A percentile compares a stretch with the other conserved stretches of the same genome.
Conservation (phyloP, 208 protist species). For the Novymonas esmeraldas region DNA sequence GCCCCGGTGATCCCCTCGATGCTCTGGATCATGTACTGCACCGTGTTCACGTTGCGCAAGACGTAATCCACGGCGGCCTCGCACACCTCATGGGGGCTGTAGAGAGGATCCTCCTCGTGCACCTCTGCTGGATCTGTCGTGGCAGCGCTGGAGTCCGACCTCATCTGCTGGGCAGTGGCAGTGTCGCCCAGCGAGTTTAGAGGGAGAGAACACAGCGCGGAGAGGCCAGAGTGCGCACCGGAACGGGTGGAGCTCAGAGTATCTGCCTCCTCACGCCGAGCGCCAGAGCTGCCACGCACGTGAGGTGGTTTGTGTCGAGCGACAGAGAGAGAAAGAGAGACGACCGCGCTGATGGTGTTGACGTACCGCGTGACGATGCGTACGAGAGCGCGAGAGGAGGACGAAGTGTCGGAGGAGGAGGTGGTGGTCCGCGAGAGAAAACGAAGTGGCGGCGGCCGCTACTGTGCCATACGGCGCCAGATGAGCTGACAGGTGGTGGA, state of each 20-base stretch:
- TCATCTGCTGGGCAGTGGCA: neutral
- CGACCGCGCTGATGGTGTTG: too few relatives aligned
- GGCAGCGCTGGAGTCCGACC: neutral
- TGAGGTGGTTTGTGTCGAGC: neutral
- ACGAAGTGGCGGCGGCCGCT: too few relatives aligned
- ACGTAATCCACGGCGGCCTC: constrained; percentile 75
- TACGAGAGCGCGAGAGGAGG: too few relatives aligned
- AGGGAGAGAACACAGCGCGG: too few relatives aligned
- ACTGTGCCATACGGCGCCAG: too few relatives aligned
- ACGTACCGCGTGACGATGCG: too few relatives aligned
- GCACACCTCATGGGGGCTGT: constrained; percentile 59
- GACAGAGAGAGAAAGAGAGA: neutral
- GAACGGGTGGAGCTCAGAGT: too few relatives aligned
- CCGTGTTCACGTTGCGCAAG: constrained; percentile 73
- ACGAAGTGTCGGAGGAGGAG: too few relatives aligned
- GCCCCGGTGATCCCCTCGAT: constrained; percentile 68
- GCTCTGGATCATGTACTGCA: constrained; percentile 83
- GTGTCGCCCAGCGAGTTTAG: neutral
- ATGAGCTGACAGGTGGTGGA: neutral
- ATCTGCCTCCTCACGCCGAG: too few relatives aligned
- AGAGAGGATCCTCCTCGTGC: constrained; percentile 5
- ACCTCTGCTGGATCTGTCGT: neutral
- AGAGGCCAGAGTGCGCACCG: too few relatives aligned
- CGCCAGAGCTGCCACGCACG: too few relatives aligned
- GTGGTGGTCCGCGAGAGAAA: too few relatives aligned